A percentile compares a stretch with the other conserved stretches of the same genome.
Conservation (phyloP, 805 yeast genomes). For the Schizosaccharomyces japonicus region DNA sequence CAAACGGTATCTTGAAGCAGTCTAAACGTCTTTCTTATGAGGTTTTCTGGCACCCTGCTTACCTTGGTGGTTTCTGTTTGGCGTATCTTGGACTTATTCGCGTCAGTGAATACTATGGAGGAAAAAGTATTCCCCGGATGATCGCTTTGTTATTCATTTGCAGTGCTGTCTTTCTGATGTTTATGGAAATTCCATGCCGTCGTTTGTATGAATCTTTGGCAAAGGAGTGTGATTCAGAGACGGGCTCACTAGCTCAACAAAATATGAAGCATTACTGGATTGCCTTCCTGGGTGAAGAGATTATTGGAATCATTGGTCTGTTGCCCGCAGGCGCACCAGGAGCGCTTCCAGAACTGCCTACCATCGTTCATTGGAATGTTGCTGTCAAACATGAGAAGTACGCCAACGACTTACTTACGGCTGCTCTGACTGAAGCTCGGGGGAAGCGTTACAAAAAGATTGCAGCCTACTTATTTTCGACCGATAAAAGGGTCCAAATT, state of each 20-base stretch:
- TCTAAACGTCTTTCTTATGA: neutral
- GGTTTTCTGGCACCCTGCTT: neutral
- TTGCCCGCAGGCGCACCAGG: neutral
- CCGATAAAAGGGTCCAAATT: neutral
- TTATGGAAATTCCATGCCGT: neutral
- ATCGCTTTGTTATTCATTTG: neutral
- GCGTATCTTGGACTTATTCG: neutral
- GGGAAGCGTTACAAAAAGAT: neutral
- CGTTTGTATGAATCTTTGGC: neutral
- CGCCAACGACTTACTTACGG: neutral
- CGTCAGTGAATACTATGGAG: neutral
- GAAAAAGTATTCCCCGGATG: neutral
- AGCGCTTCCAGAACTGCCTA: neutral
- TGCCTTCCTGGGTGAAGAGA: neutral
- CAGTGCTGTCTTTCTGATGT: neutral
- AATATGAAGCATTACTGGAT: neutral
- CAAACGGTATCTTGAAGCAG: neutral
- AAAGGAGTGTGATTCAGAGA: neutral
- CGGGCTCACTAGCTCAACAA: neutral
- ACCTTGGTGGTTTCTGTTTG: neutral
- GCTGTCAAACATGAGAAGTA: neutral
- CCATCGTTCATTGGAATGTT: conserved; percentile 1
- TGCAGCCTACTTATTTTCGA: neutral
- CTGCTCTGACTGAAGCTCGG: neutral
- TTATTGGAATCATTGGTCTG: conserved; percentile 1